Percentiles rank a stretch among this genome's conserved stretches.
phyloP scores from a whole-genome alignment of 495 filamentous ascomycete genomes.

The Bombardia bombarda region DNA sequence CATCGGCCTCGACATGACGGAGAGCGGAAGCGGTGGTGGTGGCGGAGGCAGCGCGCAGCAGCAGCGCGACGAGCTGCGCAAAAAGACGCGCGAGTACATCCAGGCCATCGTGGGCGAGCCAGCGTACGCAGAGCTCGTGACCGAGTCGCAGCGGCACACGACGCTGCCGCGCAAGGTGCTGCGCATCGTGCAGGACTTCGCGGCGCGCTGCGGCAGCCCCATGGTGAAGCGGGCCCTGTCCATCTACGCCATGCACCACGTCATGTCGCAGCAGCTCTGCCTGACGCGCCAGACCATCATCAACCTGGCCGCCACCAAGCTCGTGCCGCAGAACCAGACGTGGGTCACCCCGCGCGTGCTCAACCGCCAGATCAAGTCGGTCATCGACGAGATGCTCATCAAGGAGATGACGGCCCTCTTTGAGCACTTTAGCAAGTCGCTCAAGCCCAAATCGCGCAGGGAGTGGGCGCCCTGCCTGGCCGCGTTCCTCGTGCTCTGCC shows the following conservation, averaged over 20 bases:
- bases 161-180: slow-evolving; percentile 34
- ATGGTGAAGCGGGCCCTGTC: slow-evolving; percentile 38
- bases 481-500: slow-evolving; percentile 40
- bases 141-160: slow-evolving; percentile 31
- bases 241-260: slow-evolving; percentile 45
- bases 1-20: slow-evolving; percentile 32
- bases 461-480: slow-evolving; percentile 46
- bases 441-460: slow-evolving; percentile 38
- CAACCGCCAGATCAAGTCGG: slow-evolving; percentile 44
- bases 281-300: slow-evolving; percentile 30
- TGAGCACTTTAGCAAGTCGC: slow-evolving; percentile 35
- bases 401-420: slow-evolving; percentile 38
- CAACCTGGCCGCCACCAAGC: slow-evolving; percentile 22
- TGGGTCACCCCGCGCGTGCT: slow-evolving; percentile 42
- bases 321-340: slow-evolving; percentile 27
- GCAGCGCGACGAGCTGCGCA: slow-evolving; percentile 28
- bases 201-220: slow-evolving; percentile 22
- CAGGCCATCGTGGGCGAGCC: slow-evolving; percentile 32
- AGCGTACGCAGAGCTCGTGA: slow-evolving; percentile 35
- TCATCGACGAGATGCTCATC: slow-evolving; percentile 40
- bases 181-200: slow-evolving; percentile 33
- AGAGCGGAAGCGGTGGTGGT: not conserved
- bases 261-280: slow-evolving; percentile 41
- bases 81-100: slow-evolving; percentile 33
- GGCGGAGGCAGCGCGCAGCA: slow-evolving; percentile 18